phyloP scores from a whole-genome alignment of 1,139 yeast genomes.

The Zygoascus meyerae region DNA sequence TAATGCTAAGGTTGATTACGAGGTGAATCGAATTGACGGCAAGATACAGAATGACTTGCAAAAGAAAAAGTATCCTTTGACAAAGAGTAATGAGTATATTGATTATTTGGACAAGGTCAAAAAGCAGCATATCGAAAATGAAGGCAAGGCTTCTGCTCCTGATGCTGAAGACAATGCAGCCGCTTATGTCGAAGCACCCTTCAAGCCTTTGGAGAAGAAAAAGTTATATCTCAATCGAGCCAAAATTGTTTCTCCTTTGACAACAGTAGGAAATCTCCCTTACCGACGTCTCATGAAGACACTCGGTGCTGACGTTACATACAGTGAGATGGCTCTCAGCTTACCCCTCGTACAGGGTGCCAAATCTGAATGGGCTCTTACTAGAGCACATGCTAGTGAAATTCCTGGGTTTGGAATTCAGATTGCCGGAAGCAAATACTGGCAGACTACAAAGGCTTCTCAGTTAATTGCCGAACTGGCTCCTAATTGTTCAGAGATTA shows the following conservation, averaged over 20 bases:
- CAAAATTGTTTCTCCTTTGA: constrained; percentile 88
- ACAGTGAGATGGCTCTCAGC: constrained; percentile 90
- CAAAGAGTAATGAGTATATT: constrained; percentile 49
- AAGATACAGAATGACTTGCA: constrained; percentile 53
- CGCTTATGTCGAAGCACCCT: constrained; percentile 71
- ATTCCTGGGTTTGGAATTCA: constrained; percentile 91
- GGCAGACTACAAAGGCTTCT: constrained; percentile 91
- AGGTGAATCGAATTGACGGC: constrained; percentile 57
- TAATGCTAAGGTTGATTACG: constrained; percentile 42
- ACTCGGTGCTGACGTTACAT: constrained; percentile 89
- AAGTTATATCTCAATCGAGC: constrained; percentile 60
- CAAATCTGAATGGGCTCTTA: constrained; percentile 95
- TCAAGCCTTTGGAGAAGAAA: constrained; percentile 76
- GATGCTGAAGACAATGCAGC: constrained; percentile 38
- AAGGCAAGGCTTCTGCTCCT: constrained; percentile 13
- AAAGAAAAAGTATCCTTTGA: constrained; percentile 56
- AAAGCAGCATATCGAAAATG: constrained; percentile 36
- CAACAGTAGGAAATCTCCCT: constrained; percentile 96
- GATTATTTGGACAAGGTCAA: constrained; percentile 45
- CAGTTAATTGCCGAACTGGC: constrained; percentile 61
- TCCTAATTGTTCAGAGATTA: constrained; percentile 61
- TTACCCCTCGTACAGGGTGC: constrained; percentile 83
- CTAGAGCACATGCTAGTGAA: constrained; percentile 80
- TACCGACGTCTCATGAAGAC: constrained; percentile 88
- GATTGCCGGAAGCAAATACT: constrained; percentile 83